A percentile compares a stretch with the other conserved stretches of the same genome.
These are phyloP conservation scores for Cladobotryum mycophilum DNA, from an alignment of 2,329 filamentous ascomycete species.

Conservation along the genomic window DNA sequence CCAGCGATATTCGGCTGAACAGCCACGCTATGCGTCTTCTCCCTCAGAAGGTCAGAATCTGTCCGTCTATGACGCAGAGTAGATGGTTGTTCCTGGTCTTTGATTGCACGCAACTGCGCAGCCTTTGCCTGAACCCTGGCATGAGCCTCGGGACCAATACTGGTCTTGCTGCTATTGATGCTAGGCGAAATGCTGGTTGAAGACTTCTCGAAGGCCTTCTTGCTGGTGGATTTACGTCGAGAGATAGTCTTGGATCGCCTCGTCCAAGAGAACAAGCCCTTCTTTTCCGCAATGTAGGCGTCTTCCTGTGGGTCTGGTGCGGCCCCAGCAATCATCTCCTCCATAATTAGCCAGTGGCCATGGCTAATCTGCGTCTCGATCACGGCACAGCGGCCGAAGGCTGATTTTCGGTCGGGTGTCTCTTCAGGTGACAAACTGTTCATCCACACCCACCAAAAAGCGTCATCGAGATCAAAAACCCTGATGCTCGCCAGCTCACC, in stretches of 20 bases:
- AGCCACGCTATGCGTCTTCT: slow-evolving; percentile 85
- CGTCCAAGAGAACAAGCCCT: slow-evolving; percentile 85
- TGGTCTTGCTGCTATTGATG: slow-evolving; percentile 64
- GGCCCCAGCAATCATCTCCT: slow-evolving; percentile 93
- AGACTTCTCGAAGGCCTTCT: slow-evolving; percentile 46
- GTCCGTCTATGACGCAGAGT: slow-evolving; percentile 45
- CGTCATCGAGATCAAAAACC: slow-evolving; percentile 79
- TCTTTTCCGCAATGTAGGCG: slow-evolving; percentile 92
- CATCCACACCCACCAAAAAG: slow-evolving; percentile 99
- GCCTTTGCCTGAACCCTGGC: slow-evolving; percentile 90
- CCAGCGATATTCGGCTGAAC: slow-evolving; percentile 77
- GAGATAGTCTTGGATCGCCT: slow-evolving; percentile 56
- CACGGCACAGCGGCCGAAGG: slow-evolving; percentile 88
- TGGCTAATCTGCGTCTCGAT: slow-evolving; percentile 78
- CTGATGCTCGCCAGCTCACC: slow-evolving; percentile 92
- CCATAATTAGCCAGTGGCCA: slow-evolving; percentile 87
- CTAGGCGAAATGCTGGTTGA: slow-evolving; percentile 37
- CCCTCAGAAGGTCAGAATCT: slow-evolving; percentile 50
- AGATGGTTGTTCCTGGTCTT: slow-evolving; percentile 50
- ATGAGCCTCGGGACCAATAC: slow-evolving; percentile 84
- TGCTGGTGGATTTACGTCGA: slow-evolving; percentile 65
- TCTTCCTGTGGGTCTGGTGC: slow-evolving; percentile 76
- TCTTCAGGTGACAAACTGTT: slow-evolving; percentile 90
- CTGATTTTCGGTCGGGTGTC: slow-evolving; percentile 75
- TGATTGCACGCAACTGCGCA: slow-evolving; percentile 68